Evolutionary conservation across 805 yeast species (phyloP), one percentile per base, ranked within the genome.

Genomic region (Hermanozyma aechmeae): DNA sequence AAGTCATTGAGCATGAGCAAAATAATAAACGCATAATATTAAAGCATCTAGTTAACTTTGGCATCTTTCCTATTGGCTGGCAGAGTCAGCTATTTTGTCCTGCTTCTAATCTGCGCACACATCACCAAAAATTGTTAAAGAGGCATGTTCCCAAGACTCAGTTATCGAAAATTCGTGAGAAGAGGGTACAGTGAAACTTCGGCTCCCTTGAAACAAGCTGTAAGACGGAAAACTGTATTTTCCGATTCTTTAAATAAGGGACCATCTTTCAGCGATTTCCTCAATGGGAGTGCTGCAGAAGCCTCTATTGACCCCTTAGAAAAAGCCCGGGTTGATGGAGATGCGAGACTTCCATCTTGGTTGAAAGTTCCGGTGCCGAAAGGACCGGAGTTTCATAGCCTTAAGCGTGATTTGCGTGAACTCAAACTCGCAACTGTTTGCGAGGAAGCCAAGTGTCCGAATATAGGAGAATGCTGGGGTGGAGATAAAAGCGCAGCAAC

Each of bases 391-490:
- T 92, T 73, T 53, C 77, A 77, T 44, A 77, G 75, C 42, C 65
- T 92, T 42, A 86, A 89, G 50, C 71, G 74, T 27, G 99, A 92
- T 49, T 78, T 92, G 19, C 69, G 85, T 36, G 96, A 94, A 34
- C 63, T 92, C 35, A 84, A 85, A 39, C 63, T 92, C 29, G 80
- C 95, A 21, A 92, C 99, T 0, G 99, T 92, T 17, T 92, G 99
- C 58, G 97, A 92, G 56, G 98, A 92, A 50, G 98, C 98, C 4
- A 79, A 92, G 50, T 92, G 99, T 58, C 99, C 99, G n/a, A 92
- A 92, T 53, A 92, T 92, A 38, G 96, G 97, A 29, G 99, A 92
- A 54, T 92, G 99, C 58, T 92, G 99, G 99, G 97, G 98, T 32
- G 98, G 98, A 17, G 74, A 78, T 46, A 79, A 87, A 53, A 74